These are phyloP conservation scores for Cyclocybe aegerita DNA, from an alignment of 768 basidiomycete species.

Conservation along the genomic window DNA sequence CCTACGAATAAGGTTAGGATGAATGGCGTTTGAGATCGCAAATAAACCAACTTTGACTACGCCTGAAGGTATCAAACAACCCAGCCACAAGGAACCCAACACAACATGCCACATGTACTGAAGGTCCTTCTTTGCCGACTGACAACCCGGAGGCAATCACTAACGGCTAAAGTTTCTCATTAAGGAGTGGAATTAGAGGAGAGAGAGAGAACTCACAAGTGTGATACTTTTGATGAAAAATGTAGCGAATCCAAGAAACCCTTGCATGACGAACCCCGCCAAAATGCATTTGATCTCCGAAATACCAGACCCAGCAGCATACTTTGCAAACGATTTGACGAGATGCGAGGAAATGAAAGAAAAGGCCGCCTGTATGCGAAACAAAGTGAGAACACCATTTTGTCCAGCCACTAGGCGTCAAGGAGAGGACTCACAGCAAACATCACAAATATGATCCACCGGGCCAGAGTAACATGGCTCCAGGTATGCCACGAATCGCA, in stretches of 20 bases:
- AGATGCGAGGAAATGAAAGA: conserved; percentile 87
- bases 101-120: conserved; percentile 95
- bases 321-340: conserved; percentile 85
- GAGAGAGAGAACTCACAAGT: conserved; percentile 53
- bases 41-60: conserved; percentile 76
- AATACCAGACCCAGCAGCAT: conserved; percentile 97
- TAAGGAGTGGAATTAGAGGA: background rate
- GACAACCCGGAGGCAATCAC: conserved; percentile 97
- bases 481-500: conserved; percentile 94
- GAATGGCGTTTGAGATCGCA: background rate
- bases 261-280: conserved; percentile 96
- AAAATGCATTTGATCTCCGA: conserved; percentile 99
- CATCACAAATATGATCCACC: conserved; percentile 84
- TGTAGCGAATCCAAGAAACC: conserved; percentile 87
- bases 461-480: conserved; percentile 67
- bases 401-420: background rate
- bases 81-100: conserved; percentile 90
- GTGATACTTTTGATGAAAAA: conserved; percentile 94
- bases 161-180: conserved; percentile 63
- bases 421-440: conserved; percentile 70
- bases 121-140: conserved; percentile 98
- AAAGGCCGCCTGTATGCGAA: conserved; percentile 61
- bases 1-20: conserved; percentile 36
- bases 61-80: conserved; percentile 76
- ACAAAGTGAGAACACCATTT: too few relatives aligned